Evolutionary conservation across 2,329 filamentous ascomycete genomes (phyloP), one percentile per base, ranked within the genome.

Genomic region (Drechslerella dactyloides): DNA sequence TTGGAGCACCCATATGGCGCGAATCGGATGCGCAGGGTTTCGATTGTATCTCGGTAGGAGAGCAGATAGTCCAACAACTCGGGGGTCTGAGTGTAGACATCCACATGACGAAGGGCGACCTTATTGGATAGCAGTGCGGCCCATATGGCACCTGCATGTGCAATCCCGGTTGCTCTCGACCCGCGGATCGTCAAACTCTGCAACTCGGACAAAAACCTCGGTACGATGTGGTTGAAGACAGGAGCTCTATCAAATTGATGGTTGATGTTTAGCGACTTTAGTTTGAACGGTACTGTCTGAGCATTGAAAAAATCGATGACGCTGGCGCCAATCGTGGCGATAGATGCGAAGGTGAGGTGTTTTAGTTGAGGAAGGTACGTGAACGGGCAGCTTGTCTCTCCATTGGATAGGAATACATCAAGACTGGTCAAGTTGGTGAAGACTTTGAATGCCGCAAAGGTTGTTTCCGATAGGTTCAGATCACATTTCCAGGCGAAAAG

Each of bases 381-480:
- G 15, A 69, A 19, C 2, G 51, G 17, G 10, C 24, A 35, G 21
- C 52, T 7, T 1, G 17, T 52, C 6, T 21, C 17, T 8, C n/a
- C 13, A 15, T 58, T 37, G 10, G 10, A 44, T 13, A 69, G 7
- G 21, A 33, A 33, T 13, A 69, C 4, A 1, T 61, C 27, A 4
- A 69, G 37, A 3, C 37, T 37, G 11, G 57, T 69, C 21, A 69
- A 42, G 27, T 62, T 69, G 15, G 44, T 57, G 27, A 69, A 69
- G 40, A 46, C 42, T 21, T 44, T 46, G 37, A 55, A 53, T 4
- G 55, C 3, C 1, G 50, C 40, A 42, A 40, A 61, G 3, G 37
- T 23, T 17, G 23, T 3, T 46, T 59, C 35, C 15, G 46, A 35
- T 13, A 30, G 3, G 13, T 19, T 35, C 11, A 33, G 11, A 13